phyloP scores from a whole-genome alignment of 108 stramenopile species.

The Stephanodiscus minutulus region DNA sequence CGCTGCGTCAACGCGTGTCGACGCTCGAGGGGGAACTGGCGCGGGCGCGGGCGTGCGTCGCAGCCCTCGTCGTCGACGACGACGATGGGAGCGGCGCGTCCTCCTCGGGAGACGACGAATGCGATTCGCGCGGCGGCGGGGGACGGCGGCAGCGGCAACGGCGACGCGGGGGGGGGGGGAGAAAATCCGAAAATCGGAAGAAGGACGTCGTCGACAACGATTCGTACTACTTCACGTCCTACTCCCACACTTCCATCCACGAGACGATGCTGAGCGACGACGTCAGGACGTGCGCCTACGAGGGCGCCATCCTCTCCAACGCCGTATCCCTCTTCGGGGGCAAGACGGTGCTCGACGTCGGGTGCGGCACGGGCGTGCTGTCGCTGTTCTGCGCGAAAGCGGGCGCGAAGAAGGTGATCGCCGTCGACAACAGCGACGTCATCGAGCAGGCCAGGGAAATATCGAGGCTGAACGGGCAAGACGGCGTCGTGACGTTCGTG shows the following conservation, averaged over 20 bases:
- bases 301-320: slow-evolving; percentile 61
- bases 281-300: slow-evolving; percentile 66
- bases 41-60: slow-evolving; percentile 42
- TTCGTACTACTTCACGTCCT: slow-evolving; percentile 71
- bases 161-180: background rate
- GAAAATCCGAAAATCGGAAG: background rate
- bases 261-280: slow-evolving; percentile 87
- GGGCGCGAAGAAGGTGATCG: slow-evolving; percentile 84
- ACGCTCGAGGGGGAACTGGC: slow-evolving; percentile 45
- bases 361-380: slow-evolving; percentile 80
- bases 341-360: slow-evolving; percentile 79
- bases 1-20: slow-evolving; percentile 26
- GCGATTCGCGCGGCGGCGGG: too few species aligned
- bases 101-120: too few species aligned
- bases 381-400: slow-evolving; percentile 78
- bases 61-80: slow-evolving; percentile 45
- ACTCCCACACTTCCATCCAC: slow-evolving; percentile 83
- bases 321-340: slow-evolving; percentile 53
- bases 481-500: slow-evolving; percentile 53
- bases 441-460: slow-evolving; percentile 64
- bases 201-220: slow-evolving; percentile 14
- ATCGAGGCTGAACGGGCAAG: slow-evolving; percentile 66
- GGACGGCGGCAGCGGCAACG: background rate
- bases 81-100: too few species aligned
- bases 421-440: slow-evolving; percentile 75